Conservation (phyloP, 2,329 filamentous ascomycete species). For the Pleurostoma richardsiae region DNA sequence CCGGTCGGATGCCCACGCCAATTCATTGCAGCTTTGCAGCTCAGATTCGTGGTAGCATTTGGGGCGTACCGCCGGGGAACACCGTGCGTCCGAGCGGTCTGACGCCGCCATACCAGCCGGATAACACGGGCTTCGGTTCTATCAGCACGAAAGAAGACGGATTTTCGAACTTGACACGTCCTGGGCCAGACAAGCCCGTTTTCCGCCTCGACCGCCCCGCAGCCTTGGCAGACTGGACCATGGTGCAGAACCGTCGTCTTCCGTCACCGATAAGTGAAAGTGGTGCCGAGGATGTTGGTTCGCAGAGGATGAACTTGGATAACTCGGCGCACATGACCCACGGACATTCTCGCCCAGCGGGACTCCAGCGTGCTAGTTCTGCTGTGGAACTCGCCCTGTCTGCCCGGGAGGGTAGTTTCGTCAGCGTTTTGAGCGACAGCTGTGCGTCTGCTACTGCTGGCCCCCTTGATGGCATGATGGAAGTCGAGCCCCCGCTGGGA, state of each 20-base stretch:
- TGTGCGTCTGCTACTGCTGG: conserved; percentile 9
- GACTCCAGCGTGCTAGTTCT: conserved; percentile 26
- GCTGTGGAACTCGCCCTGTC: conserved; percentile 22
- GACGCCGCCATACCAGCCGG: conserved; percentile 32
- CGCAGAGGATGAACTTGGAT: conserved; percentile 33
- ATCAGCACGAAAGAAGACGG: conserved; percentile 10
- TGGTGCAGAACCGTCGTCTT: conserved; percentile 46
- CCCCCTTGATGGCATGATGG: conserved; percentile 19
- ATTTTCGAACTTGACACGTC: conserved; percentile 22
- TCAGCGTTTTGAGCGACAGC: conserved; percentile 13
- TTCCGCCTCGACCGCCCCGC: conserved; percentile 38
- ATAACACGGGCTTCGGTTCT: too few relatives aligned
- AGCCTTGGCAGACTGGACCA: conserved; percentile 40
- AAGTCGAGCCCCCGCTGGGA: conserved; percentile 32
- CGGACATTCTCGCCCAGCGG: conserved; percentile 22
- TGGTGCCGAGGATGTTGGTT: conserved; percentile 39
- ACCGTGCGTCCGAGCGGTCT: conserved; percentile 25
- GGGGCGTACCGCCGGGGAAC: conserved; percentile 31
- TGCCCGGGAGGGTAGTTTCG: not conserved
- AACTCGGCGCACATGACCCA: conserved; percentile 25
- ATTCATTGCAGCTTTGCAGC: conserved; percentile 54
- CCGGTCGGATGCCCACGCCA: conserved; percentile 51
- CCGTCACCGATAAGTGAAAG: conserved; percentile 57
- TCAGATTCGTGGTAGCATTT: conserved; percentile 48
- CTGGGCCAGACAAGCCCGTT: conserved; percentile 32